Evolutionary conservation across 495 filamentous ascomycete genomes (phyloP).

Genomic region (Gamarada debralockiae): DNA sequence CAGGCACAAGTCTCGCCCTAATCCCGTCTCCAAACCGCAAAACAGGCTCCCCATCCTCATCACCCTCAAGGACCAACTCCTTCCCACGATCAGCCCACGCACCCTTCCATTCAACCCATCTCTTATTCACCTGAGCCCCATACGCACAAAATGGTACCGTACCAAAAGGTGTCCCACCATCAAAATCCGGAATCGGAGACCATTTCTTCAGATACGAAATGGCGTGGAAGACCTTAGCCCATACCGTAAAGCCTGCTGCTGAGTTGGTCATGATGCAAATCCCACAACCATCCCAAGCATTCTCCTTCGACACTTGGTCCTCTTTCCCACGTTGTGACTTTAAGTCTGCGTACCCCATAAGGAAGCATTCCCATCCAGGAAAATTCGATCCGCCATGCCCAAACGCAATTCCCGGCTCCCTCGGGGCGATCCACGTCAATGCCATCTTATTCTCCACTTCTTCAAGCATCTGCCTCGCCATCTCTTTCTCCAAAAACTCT

Average conservation of each 20-base stretch:
- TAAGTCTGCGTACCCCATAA: conserved; percentile 11
- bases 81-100: not conserved
- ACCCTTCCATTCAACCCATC: not conserved
- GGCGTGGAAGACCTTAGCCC: conserved; percentile 6
- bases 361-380: conserved; percentile 10
- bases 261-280: conserved; percentile 15
- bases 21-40: not conserved
- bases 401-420: conserved; percentile 2
- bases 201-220: conserved; percentile 13
- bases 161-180: not conserved
- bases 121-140: not conserved
- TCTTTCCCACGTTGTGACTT: not conserved
- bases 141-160: not conserved
- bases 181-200: not conserved
- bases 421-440: conserved; percentile 6
- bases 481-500: conserved; percentile 15
- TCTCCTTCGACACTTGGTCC: not conserved
- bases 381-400: conserved; percentile 5
- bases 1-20: not conserved
- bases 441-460: conserved; percentile 6
- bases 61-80: not conserved
- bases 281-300: conserved; percentile 2
- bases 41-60: not conserved
- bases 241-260: not conserved
- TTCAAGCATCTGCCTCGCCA: conserved; percentile 23